Evolutionary conservation across 2,329 filamentous ascomycete genomes (phyloP).

Genomic region (Claviceps monticola): DNA sequence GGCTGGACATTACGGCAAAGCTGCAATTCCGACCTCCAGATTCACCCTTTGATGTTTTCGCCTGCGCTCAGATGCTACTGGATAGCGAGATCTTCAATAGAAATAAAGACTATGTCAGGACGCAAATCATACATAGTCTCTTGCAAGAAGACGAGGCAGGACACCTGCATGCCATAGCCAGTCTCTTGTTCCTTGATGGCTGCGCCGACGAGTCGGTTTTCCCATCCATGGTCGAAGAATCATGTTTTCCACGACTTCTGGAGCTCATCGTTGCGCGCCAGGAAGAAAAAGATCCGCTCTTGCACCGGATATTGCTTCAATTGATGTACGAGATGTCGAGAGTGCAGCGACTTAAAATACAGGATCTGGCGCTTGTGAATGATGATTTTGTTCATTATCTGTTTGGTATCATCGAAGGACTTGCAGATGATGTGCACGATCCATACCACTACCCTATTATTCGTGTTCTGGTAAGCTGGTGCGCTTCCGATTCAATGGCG

Average conservation of each 20-base stretch:
- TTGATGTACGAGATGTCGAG: conserved; percentile 93
- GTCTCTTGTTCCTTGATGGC: conserved; percentile 78
- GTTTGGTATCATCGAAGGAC: conserved; percentile 74
- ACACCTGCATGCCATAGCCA: conserved; percentile 69
- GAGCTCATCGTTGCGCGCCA: conserved; percentile 60
- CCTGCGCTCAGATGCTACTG: conserved; percentile 67
- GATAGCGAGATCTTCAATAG: conserved; percentile 58
- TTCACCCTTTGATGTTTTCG: conserved; percentile 65
- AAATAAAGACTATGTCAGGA: conserved; percentile 77
- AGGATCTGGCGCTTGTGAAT: conserved; percentile 63
- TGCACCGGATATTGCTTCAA: conserved; percentile 74
- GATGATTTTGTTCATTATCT: conserved; percentile 76
- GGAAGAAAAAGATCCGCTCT: conserved; percentile 49
- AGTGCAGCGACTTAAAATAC: conserved; percentile 64
- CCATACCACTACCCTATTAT: conserved; percentile 96
- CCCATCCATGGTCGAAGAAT: conserved; percentile 74
- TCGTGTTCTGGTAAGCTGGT: conserved; percentile 60
- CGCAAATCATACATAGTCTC: conserved; percentile 83
- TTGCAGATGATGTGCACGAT: conserved; percentile 77
- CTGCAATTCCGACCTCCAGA: conserved; percentile 64
- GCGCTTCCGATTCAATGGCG: background rate
- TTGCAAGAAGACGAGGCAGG: conserved; percentile 69
- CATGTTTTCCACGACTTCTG: conserved; percentile 69
- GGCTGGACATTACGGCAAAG: conserved; percentile 63
- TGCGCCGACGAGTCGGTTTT: conserved; percentile 65